These are phyloP conservation scores for Globisporangium megalacanthum DNA, from an alignment of 352 stramenopile species.

Conservation along the genomic window DNA sequence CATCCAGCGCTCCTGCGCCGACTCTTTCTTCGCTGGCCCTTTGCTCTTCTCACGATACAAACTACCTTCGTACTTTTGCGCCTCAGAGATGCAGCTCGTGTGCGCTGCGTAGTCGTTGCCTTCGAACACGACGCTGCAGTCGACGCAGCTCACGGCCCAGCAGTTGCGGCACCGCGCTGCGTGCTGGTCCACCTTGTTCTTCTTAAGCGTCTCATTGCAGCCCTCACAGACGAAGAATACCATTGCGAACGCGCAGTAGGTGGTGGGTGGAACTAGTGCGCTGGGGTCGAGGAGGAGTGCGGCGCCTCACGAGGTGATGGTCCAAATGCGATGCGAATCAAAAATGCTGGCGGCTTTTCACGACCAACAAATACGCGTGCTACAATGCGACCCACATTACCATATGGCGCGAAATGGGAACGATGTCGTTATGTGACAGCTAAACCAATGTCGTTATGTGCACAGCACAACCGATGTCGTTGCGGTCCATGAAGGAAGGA, in stretches of 20 bases:
- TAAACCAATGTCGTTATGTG: not conserved
- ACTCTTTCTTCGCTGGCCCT: slow-evolving; percentile 72
- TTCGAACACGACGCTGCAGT: slow-evolving; percentile 90
- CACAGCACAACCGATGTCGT: not conserved
- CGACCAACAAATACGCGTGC: not conserved
- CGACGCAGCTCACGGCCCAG: slow-evolving; percentile 91
- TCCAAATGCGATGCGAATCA: not conserved
- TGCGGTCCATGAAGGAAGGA: not conserved
- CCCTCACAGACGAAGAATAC: slow-evolving; percentile 86
- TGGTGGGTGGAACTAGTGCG: not conserved
- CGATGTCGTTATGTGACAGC: slow-evolving; percentile 2
- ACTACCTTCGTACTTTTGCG: slow-evolving; percentile 91
- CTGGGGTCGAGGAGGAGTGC: not conserved
- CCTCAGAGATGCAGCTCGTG: slow-evolving; percentile 91
- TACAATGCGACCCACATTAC: too few relatives aligned
- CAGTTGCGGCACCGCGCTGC: slow-evolving; percentile 79
- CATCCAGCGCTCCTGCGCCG: slow-evolving; percentile 86
- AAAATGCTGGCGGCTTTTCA: slow-evolving; percentile 4
- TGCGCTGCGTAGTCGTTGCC: slow-evolving; percentile 87
- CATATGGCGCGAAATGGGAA: not conserved
- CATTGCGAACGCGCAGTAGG: slow-evolving; percentile 23
- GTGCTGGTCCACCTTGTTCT: slow-evolving; percentile 92
- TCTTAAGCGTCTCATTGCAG: slow-evolving; percentile 92
- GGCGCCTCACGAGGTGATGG: not conserved
- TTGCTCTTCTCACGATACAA: slow-evolving; percentile 77